phyloP scores from a whole-genome alignment of 2,329 filamentous ascomycete species.

The Ciborinia camelliae region DNA sequence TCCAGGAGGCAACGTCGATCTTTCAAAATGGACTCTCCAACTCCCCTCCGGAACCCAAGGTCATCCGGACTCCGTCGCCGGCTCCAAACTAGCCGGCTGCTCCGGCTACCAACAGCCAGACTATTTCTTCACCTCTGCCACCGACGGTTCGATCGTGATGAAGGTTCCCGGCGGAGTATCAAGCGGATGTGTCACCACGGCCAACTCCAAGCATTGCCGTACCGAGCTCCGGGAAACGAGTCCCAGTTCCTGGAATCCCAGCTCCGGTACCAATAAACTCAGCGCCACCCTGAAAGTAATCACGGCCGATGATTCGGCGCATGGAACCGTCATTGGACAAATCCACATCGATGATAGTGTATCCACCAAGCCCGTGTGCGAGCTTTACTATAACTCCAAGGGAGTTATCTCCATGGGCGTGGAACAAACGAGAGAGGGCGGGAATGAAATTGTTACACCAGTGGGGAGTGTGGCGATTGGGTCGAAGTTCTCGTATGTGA shows the following conservation, averaged over 20 bases:
- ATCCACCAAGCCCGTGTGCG: conserved; percentile 42
- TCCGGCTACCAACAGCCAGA: conserved; percentile 37
- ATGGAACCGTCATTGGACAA: conserved; percentile 42
- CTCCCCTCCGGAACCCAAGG: conserved; percentile 39
- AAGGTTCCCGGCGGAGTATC: conserved; percentile 40
- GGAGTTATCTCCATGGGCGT: conserved; percentile 42
- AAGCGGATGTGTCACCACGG: conserved; percentile 41
- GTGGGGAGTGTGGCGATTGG: conserved; percentile 39
- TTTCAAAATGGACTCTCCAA: conserved; percentile 40
- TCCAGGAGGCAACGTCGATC: conserved; percentile 39
- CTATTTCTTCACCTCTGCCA: conserved; percentile 40
- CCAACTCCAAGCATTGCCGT: conserved; percentile 43
- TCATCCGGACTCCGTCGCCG: conserved; percentile 35
- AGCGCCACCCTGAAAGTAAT: conserved; percentile 36
- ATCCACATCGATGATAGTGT: conserved; percentile 41
- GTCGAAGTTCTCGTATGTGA: conserved; percentile 40
- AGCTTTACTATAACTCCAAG: conserved; percentile 40
- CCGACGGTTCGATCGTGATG: conserved; percentile 40
- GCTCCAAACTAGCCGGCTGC: conserved; percentile 39
- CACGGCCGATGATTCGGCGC: conserved; percentile 37
- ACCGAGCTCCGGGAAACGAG: conserved; percentile 42
- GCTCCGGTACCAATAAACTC: conserved; percentile 37
- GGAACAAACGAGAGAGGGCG: conserved; percentile 38
- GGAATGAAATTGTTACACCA: conserved; percentile 35
- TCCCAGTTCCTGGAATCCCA: conserved; percentile 39